Evolutionary conservation across 2,329 filamentous ascomycete species (phyloP), one percentile per base, ranked within the genome.

Genomic region (Aspergillus piperis): DNA sequence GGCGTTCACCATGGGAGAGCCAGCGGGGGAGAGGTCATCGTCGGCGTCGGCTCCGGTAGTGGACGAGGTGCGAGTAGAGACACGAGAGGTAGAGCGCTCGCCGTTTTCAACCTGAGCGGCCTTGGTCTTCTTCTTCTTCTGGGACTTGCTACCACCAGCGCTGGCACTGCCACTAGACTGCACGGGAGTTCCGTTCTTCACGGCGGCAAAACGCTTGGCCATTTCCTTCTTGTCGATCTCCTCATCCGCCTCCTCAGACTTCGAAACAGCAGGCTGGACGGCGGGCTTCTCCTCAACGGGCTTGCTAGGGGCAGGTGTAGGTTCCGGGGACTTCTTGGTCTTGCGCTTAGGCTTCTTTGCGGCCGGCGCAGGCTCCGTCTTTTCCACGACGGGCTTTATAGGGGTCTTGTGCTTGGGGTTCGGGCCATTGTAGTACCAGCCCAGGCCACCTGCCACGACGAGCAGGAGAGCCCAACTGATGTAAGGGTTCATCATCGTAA

Each of bases 31-130:
- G 69, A 89, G 81, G 70, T 96, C 91, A 70, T 96, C 90, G 69
- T 95, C 91, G 13, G 88, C 90, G 72, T 94, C 91, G 30, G 83
- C 89, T 55, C 86, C 90, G 48, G 86, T 86, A 56, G 87, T 88
- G 3, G 90, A 93, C 0, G 90, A 90, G 6, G 85, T 82, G 53
- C 85, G 82, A 11, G 85, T 87, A 32, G 82, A 81, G 64, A 83
- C 62, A 27, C 65, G 75, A 58, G 81, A 68, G 30, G 59, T 78
- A 19, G 74, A 71, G 36, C 76, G 75, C 47, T 77, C 75, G 39
- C 78, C 77, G 59, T 64, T 68, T 50, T 70, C 68, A 81, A 87
- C 60, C 82, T 86, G 63, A 82, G 75, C 86, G 73, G 89, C 87
- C 82, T 92, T 66, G 58, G 51, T 89, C 80, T 91, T 91, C 77